Conservation (phyloP, 2,329 filamentous ascomycete genomes). For the Claviceps africana region DNA sequence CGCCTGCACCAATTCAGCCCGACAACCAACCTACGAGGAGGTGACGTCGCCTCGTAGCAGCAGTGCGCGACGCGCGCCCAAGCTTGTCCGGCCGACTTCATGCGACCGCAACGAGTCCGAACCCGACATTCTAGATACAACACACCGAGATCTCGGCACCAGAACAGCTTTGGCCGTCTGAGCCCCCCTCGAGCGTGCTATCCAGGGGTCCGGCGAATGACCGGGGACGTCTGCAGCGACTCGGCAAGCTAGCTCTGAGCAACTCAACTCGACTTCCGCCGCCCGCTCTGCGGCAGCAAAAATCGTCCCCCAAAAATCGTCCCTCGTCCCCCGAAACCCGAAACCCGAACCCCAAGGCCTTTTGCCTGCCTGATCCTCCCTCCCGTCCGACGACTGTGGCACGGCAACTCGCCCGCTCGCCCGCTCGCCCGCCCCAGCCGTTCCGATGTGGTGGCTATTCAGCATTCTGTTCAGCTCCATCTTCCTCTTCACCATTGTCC, state of each 20-base stretch:
- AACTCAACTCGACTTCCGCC: neutral
- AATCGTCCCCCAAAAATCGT: neutral
- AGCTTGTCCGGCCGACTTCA: neutral
- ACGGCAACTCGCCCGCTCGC: slow-evolving; percentile 12
- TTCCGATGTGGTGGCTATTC: slow-evolving; percentile 68
- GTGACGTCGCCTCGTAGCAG: slow-evolving; percentile 5
- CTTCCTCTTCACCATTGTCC: slow-evolving; percentile 84
- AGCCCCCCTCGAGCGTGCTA: neutral
- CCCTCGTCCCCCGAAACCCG: neutral
- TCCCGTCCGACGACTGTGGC: slow-evolving; percentile 4
- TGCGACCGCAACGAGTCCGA: neutral
- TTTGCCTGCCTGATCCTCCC: neutral
- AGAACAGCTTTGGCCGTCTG: neutral
- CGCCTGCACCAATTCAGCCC: neutral
- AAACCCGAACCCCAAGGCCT: neutral
- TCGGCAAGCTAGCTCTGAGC: neutral
- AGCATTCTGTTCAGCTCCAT: slow-evolving; percentile 64
- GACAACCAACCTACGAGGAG: neutral
- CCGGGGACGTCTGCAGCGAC: neutral
- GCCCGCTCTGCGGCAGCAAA: neutral
- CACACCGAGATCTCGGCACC: neutral
- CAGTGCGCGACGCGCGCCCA: neutral
- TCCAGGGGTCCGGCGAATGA: neutral
- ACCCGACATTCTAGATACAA: neutral
- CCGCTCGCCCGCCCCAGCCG: slow-evolving; percentile 19